A percentile compares a stretch with the other conserved stretches of the same genome.
These are phyloP conservation scores for Geotrichum restrictum DNA, from an alignment of 1,139 yeast species.

Conservation along the genomic window DNA sequence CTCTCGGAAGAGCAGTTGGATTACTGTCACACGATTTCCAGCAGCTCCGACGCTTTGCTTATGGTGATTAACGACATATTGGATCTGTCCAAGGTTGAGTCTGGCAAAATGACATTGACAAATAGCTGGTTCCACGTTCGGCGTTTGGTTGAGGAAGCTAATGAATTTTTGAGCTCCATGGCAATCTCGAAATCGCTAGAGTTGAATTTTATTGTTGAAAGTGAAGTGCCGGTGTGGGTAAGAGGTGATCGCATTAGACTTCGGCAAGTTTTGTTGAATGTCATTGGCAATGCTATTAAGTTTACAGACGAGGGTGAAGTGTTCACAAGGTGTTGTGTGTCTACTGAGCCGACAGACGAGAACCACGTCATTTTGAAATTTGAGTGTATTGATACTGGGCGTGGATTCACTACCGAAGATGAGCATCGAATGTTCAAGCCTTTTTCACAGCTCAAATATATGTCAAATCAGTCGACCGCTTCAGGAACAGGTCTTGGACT, in stretches of 20 bases:
- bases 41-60: conserved; percentile 68
- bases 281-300: conserved; percentile 81
- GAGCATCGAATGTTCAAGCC: conserved; percentile 79
- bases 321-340: conserved; percentile 34
- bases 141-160: conserved; percentile 74
- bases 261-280: conserved; percentile 82
- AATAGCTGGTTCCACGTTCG: conserved; percentile 71
- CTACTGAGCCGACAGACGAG: conserved; percentile 20
- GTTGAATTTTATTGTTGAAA: conserved; percentile 70
- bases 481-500: conserved; percentile 87
- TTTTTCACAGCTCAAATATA: conserved; percentile 65
- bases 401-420: conserved; percentile 64
- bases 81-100: conserved; percentile 79
- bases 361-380: conserved; percentile 53
- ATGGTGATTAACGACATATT: conserved; percentile 78
- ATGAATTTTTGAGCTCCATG: conserved; percentile 72
- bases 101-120: conserved; percentile 78
- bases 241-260: conserved; percentile 87
- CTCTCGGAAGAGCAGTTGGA: conserved; percentile 76
- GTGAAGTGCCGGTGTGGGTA: conserved; percentile 72
- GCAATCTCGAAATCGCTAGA: conserved; percentile 74
- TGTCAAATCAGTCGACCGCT: conserved; percentile 7
- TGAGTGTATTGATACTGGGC: conserved; percentile 81
- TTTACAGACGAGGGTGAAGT: conserved; percentile 77
- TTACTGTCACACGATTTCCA: conserved; percentile 76